Evolutionary conservation across 352 stramenopile genomes (phyloP), one percentile per base, ranked within the genome.

Genomic region (Globisporangium perplexum): DNA sequence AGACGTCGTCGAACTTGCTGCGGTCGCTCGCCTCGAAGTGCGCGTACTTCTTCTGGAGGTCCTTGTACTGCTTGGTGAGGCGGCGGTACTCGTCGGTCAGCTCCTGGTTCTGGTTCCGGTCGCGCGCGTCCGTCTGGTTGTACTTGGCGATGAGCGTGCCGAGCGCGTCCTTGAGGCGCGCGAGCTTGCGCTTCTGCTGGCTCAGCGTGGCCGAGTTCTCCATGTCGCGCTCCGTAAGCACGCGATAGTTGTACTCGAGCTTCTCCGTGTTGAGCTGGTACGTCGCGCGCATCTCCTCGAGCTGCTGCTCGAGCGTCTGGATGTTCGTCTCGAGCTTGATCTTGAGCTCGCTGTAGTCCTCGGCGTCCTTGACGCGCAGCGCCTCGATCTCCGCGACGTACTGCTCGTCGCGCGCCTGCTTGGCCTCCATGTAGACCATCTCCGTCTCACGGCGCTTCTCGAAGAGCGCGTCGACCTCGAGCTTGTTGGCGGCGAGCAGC

Each of bases 261-360:
- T 98, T 98, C 57, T 98, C 93, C 10, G 91, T 98, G 60, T 98
- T 98, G 55, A 98, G 84, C 60, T 97, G 88, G 63, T 98, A 98
- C 28, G 90, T 98, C 1, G 92, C 88, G 20, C 90, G 80, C 88
- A 98, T 98, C 47, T 98, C 90, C 64, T 98, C 91, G 23, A 98
- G 81, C 65, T 98, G 93, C 69, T 98, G 90, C 71, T 98, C 91
- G 0, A 98, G 82, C 23, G 90, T 97, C 64, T 98, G 93, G 60
- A 98, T 97, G 54, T 98, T 96, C 8, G 86, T 98, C 65, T 98
- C 93, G 44, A 98, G 82, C 63, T 98, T 98, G 56, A 98, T 97
- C 62, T 98, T 98, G 59, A 98, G 76, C 61, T 96, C 96, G 50
- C 91, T 97, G 70, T 98, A 98, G 63, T 97, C 86, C 62, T 98